Base-by-base conservation (phyloP, 768 basidiomycete species). In the Tephrocybe rancida region DNA sequence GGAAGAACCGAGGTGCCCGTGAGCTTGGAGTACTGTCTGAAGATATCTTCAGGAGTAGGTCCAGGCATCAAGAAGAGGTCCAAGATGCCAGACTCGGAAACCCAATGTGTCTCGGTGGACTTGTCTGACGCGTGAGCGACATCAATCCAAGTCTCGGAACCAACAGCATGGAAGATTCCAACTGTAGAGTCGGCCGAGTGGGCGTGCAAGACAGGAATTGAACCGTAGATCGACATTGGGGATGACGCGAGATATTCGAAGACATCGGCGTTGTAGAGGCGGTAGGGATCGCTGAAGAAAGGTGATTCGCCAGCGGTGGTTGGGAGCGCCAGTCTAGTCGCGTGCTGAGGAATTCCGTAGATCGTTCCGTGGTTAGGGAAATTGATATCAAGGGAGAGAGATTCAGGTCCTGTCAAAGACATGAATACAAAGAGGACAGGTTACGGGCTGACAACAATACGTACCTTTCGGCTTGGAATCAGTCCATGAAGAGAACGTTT, bases 271-370 rank as follows among this genome's bases (percentile, higher is more conserved):
- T 99, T 99, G 74, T 88, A 97, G 3, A 99, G 84, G 22, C 97
- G 85, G 73, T 95, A 98, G 0, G 97, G 97, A 27, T 98, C 97
- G 2, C 81, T 79, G 72, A 88, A 98, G 46, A 79, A 75, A 3
- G 90, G 76, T 34, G 83, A 74, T 21, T 91, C 85, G 57, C 95
- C 92, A 0, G 85, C 82, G 2, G 97, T 99, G 3, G 89, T 83
- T 9, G 95, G 95, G 5, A 99, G 83, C 22, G 90, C 89, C 37
- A 99, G 79, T 21, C 85, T 83, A 2, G 95, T 92, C 13, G 97
- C 96, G 59, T 95, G 97, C 70, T 99, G 92, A 11, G 97, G 95
- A 38, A 99, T 95, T 52, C 97, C 97, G 61, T 94, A 99, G 52
- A 98, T 87, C 44, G 92, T 88, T 26, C 85, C 86, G 54, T 95